Percentiles rank a stretch among this genome's conserved stretches.
Conservation (phyloP, 495 filamentous ascomycete species). For the Filosporella fistucella region DNA sequence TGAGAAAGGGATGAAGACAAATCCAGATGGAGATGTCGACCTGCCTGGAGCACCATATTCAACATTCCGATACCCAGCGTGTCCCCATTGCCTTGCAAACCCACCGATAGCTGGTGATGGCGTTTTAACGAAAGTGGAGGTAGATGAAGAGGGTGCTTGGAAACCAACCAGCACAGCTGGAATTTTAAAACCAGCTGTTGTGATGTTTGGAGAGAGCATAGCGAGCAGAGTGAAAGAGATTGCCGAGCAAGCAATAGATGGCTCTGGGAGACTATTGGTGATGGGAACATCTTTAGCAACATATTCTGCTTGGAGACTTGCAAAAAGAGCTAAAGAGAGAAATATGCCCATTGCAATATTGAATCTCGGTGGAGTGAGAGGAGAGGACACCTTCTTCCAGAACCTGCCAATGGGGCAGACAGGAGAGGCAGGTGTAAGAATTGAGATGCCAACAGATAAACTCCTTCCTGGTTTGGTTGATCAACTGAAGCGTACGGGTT, state of each 20-base stretch:
- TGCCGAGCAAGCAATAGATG: conserved; percentile 78
- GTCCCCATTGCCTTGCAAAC: conserved; percentile 68
- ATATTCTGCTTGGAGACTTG: conserved; percentile 89
- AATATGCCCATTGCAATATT: conserved; percentile 83
- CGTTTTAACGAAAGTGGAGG: conserved; percentile 50
- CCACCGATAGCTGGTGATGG: conserved; percentile 61
- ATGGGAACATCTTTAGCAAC: conserved; percentile 89
- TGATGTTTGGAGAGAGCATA: conserved; percentile 95
- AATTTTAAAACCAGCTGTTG: conserved; percentile 84
- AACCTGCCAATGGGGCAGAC: conserved; percentile 38
- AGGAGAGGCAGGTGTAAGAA: conserved; percentile 44
- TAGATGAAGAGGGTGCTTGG: conserved; percentile 83
- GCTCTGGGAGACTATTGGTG: conserved; percentile 68
- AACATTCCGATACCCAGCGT: conserved; percentile 88
- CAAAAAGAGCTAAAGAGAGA: conserved; percentile 72
- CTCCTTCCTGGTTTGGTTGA: conserved; percentile 50
- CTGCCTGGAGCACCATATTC: conserved; percentile 82
- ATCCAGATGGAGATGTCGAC: conserved; percentile 94
- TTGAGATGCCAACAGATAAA: conserved; percentile 48
- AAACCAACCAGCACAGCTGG: conserved; percentile 62
- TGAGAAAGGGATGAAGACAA: conserved; percentile 69
- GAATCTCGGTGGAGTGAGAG: conserved; percentile 79
- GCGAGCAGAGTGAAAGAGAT: conserved; percentile 56
- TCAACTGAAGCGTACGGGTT: conserved; percentile 21
- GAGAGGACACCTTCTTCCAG: conserved; percentile 66